Evolutionary conservation across 2,329 filamentous ascomycete species (phyloP).

Genomic region (Penicillium palitans): DNA sequence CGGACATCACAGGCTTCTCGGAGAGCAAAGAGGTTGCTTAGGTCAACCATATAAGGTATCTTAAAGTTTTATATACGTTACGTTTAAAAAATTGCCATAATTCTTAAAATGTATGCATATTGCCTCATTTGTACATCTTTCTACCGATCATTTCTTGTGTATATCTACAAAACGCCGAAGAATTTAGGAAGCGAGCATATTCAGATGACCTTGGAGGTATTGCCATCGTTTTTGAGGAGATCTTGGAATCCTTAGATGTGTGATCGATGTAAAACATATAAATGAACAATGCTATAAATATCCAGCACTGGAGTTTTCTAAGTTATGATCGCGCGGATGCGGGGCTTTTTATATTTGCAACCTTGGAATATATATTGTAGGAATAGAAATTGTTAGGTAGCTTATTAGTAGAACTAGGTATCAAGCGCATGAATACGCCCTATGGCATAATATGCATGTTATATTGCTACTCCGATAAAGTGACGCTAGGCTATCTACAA

Average conservation of each 20-base stretch:
- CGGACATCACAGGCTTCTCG: not conserved
- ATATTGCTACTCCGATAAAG: not conserved
- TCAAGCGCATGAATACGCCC: not conserved
- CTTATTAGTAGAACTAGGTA: not conserved
- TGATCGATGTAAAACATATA: no score
- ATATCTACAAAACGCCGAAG: not conserved
- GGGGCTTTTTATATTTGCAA: not conserved
- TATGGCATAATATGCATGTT: not conserved
- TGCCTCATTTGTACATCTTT: no score
- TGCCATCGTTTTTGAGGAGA: no score
- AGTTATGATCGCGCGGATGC: not conserved
- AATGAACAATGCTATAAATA: no score
- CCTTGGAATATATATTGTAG: not conserved
- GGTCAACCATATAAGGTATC: not conserved
- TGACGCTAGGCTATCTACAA: not conserved
- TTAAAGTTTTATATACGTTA: not conserved
- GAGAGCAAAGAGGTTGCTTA: not conserved
- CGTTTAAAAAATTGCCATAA: no score
- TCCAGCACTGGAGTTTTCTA: no score
- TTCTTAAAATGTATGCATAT: no score
- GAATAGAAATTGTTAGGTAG: not conserved
- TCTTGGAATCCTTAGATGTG: no score
- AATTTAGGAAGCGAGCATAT: not conserved
- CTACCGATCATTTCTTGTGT: no score
- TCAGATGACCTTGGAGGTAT: no score